Conservation (phyloP, 2,329 filamentous ascomycete genomes). For the Didymella exigua region DNA sequence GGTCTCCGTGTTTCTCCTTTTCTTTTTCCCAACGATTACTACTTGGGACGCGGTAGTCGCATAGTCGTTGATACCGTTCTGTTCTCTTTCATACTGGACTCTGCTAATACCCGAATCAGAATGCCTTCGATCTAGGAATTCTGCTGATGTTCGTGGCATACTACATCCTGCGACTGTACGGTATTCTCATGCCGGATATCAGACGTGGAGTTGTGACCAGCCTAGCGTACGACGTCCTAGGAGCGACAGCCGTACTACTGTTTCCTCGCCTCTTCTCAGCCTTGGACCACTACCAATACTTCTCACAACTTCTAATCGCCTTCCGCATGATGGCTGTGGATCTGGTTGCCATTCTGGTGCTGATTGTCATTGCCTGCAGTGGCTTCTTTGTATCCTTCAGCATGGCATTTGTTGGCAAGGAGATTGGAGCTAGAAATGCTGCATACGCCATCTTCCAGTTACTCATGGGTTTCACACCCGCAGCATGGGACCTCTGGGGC, state of each 20-base stretch:
- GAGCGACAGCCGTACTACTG: slow-evolving; percentile 85
- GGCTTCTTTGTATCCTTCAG: slow-evolving; percentile 97
- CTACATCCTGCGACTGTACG: slow-evolving; percentile 87
- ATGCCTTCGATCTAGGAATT: slow-evolving; percentile 91
- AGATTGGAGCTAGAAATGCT: slow-evolving; percentile 73
- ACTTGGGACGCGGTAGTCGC: too few species aligned
- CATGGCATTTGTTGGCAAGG: slow-evolving; percentile 72
- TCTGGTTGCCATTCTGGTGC: slow-evolving; percentile 78
- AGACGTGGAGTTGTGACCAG: slow-evolving; percentile 72
- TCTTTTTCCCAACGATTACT: background rate
- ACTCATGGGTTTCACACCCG: slow-evolving; percentile 93
- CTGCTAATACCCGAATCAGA: slow-evolving; percentile 64
- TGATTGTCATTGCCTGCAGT: slow-evolving; percentile 87
- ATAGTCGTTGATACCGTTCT: too few species aligned
- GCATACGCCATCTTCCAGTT: slow-evolving; percentile 93
- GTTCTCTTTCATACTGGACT: too few species aligned
- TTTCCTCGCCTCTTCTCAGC: slow-evolving; percentile 91
- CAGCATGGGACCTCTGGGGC: slow-evolving; percentile 89
- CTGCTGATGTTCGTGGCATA: slow-evolving; percentile 84
- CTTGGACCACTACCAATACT: slow-evolving; percentile 93
- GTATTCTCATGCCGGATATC: slow-evolving; percentile 79
- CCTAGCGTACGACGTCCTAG: slow-evolving; percentile 92
- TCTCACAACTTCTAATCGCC: slow-evolving; percentile 90
- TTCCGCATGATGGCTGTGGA: slow-evolving; percentile 95
- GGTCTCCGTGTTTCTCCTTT: too few species aligned